These are phyloP conservation scores for Fusarium caatingaense DNA, from an alignment of 2,329 filamentous ascomycete genomes.

Conservation along the genomic window DNA sequence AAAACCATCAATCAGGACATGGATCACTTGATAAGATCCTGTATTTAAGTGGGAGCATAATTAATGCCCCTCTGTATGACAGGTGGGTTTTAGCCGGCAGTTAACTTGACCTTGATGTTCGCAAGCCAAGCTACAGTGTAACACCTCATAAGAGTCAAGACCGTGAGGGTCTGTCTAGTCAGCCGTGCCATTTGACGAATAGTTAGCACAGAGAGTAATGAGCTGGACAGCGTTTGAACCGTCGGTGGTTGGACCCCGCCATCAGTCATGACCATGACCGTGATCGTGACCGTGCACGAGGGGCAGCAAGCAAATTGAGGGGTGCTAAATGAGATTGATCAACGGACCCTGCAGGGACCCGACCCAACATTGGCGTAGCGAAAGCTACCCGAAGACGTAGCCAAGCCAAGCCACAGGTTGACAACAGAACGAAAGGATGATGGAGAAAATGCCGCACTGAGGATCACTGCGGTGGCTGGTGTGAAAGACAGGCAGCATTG, in stretches of 20 bases:
- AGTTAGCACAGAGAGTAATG: neutral
- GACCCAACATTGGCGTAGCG: slow-evolving; percentile 7
- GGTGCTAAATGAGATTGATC: slow-evolving; percentile 39
- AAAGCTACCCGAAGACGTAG: slow-evolving; percentile 9
- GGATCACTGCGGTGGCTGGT: slow-evolving; percentile 20
- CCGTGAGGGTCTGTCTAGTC: neutral
- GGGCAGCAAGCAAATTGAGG: slow-evolving; percentile 28
- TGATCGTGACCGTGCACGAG: slow-evolving; percentile 33
- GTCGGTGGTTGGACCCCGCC: slow-evolving; percentile 24
- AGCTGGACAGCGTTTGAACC: neutral
- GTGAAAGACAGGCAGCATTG: slow-evolving; percentile 6
- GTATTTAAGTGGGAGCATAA: slow-evolving; percentile 6
- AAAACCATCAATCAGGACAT: slow-evolving; percentile 16
- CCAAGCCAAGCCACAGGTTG: slow-evolving; percentile 23
- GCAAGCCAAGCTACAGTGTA: neutral
- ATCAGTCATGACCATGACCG: slow-evolving; percentile 8
- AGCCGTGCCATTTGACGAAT: neutral
- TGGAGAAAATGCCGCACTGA: slow-evolving; percentile 37
- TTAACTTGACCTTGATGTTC: neutral
- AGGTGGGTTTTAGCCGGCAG: slow-evolving; percentile 5
- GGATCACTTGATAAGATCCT: slow-evolving; percentile 17
- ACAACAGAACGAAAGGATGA: neutral
- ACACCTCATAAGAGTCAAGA: slow-evolving; percentile 1
- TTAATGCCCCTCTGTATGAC: neutral
- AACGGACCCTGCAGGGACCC: slow-evolving; percentile 40